Percentiles rank a stretch among this genome's conserved stretches.
Conservation (phyloP, 306 rosid species). For the Citrullus mucosospermus region DNA sequence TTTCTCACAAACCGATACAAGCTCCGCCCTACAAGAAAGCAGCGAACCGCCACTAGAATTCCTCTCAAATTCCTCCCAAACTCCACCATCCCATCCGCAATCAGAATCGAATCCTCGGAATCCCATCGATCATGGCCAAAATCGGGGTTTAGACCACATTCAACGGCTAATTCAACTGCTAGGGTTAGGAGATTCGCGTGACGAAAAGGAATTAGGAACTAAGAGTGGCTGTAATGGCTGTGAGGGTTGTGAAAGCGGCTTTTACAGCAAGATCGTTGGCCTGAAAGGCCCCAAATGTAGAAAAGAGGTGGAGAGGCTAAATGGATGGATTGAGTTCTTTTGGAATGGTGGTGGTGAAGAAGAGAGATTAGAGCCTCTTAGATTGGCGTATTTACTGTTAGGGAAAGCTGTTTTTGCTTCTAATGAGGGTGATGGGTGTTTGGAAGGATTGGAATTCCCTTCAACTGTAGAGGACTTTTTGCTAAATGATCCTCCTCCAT, state of each 20-base stretch:
- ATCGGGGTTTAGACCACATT: slow-evolving; percentile 31
- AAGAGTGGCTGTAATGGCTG: neutral
- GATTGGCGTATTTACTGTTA: slow-evolving; percentile 69
- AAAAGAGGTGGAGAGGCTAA: slow-evolving; percentile 57
- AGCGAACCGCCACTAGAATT: slow-evolving; percentile 54
- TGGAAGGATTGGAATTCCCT: slow-evolving; percentile 60
- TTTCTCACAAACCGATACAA: slow-evolving; percentile 9
- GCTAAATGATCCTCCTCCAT: slow-evolving; percentile 46
- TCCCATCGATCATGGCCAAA: neutral
- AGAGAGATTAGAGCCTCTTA: slow-evolving; percentile 53
- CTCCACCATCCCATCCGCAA: slow-evolving; percentile 10
- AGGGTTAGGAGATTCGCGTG: slow-evolving; percentile 22
- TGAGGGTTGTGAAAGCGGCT: slow-evolving; percentile 58
- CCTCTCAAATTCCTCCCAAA: slow-evolving; percentile 42
- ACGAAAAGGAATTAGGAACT: neutral
- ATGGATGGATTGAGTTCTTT: slow-evolving; percentile 72
- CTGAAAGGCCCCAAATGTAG: slow-evolving; percentile 70
- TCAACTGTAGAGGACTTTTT: slow-evolving; percentile 58
- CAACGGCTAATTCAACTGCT: slow-evolving; percentile 37
- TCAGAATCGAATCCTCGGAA: neutral
- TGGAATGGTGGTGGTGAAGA: slow-evolving; percentile 29
- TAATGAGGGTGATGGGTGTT: slow-evolving; percentile 26
- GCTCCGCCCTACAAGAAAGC: slow-evolving; percentile 17
- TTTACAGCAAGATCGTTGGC: slow-evolving; percentile 65
- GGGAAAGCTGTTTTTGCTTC: slow-evolving; percentile 54